Base-by-base conservation (phyloP, 2,329 filamentous ascomycete species). In the Thielaviopsis populi region DNA sequence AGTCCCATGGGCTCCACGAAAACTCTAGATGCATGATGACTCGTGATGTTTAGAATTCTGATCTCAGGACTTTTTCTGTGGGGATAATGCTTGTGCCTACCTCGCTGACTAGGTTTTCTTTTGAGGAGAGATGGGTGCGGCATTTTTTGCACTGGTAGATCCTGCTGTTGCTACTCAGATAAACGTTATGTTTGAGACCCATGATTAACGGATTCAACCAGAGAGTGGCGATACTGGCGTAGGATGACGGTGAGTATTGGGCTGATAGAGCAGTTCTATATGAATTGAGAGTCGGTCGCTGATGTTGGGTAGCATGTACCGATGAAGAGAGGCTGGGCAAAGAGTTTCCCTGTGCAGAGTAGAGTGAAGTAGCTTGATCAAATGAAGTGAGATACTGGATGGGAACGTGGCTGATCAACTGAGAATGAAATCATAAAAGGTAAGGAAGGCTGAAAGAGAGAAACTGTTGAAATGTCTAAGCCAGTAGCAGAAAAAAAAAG, bases 1-100 rank as follows among this genome's bases (percentile, higher is more conserved):
- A 77, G 97, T 97, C 73, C 94, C 94, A 75, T 97, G 92, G 74
- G 97, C 92, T 71, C 94, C 94, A 67, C 94, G 90, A 79, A 99
- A 99, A 77, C 95, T 96, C 91, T 97, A 74, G 59, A 46, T 48
- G n/a, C 7, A 17, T 8, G 19, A 27, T 8, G 15, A 53, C 7
- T n/a, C 50, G n/a, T n/a, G 8, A 43, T 6, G 58, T 54, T 48
- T 24, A 48, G 46, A 22, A 22, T 13, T 8, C 11, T 8, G 13
- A 48, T 48, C 24, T 48, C 46, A 13, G 2, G 46, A 19, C 19
- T 8, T 1, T 37, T 37, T 22, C n/a, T 3, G 3, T 48, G 46
- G 19, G 22, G 7, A 40, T 27, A 10, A 48, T 40, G 17, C 7
- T 33, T 33, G 30, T 17, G 75, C 86, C 71, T 78, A 97, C 92